phyloP scores from a whole-genome alignment of 441 rosid species.

The Sinapis alba region DNA sequence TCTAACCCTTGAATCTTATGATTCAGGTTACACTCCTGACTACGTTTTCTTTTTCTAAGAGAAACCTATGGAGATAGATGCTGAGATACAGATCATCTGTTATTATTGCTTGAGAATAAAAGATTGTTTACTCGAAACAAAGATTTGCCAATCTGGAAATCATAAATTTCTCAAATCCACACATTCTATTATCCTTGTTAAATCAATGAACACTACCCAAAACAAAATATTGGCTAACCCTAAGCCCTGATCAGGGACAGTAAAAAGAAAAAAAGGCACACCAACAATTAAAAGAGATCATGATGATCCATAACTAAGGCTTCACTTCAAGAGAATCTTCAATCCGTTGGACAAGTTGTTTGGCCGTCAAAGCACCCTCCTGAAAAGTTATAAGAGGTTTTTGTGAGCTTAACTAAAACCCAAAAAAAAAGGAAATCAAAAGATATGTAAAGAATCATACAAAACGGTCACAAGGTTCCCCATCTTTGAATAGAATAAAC shows the following conservation, averaged over 20 bases:
- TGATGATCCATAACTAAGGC: slow-evolving; percentile 47
- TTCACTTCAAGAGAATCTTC: slow-evolving; percentile 66
- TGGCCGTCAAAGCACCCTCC: slow-evolving; percentile 83
- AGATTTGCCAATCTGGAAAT: slow-evolving; percentile 3
- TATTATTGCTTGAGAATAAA: slow-evolving; percentile 8
- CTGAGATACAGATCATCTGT: slow-evolving; percentile 9
- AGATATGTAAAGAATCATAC: slow-evolving; percentile 51
- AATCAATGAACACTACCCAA: background rate
- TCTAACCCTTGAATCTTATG: slow-evolving; percentile 17
- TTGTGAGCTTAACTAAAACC: background rate
- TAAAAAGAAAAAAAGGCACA: background rate
- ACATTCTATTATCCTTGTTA: slow-evolving; percentile 3
- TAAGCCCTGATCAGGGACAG: slow-evolving; percentile 8
- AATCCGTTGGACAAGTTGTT: slow-evolving; percentile 63
- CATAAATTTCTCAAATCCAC: background rate
- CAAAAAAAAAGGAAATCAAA: background rate
- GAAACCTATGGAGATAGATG: background rate
- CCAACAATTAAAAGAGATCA: background rate
- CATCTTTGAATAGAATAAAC: slow-evolving; percentile 84
- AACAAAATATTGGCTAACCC: background rate
- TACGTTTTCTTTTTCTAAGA: too few relatives aligned
- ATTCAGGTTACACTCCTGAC: background rate
- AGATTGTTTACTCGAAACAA: background rate
- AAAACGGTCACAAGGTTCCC: slow-evolving; percentile 84
- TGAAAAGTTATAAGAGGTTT: slow-evolving; percentile 21